Percentiles rank a stretch among this genome's conserved stretches.
Evolutionary conservation across 2,329 filamentous ascomycete genomes (phyloP).

Genomic region (Exophiala xenobiotica): DNA sequence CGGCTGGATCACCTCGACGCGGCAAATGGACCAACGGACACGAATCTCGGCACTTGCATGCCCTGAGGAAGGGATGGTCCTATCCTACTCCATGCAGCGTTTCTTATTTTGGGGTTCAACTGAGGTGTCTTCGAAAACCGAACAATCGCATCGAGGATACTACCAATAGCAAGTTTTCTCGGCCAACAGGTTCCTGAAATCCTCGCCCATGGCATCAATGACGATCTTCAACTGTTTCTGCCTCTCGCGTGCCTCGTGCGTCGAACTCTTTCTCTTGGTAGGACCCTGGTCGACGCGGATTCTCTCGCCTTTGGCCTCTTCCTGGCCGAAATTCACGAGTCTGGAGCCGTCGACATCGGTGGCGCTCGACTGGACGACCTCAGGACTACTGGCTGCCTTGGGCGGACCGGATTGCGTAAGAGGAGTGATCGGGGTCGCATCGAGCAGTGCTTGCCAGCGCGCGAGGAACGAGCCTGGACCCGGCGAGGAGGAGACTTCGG

Average conservation of each 20-base stretch:
- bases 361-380: constrained; percentile 26
- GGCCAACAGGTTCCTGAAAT: constrained; percentile 41
- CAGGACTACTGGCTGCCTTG: constrained; percentile 54
- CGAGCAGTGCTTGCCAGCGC: constrained; percentile 69
- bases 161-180: constrained; percentile 28
- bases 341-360: constrained; percentile 38
- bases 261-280: constrained; percentile 25
- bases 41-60: no score
- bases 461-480: constrained; percentile 72
- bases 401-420: constrained; percentile 52
- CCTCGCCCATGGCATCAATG: constrained; percentile 41
- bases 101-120: no score
- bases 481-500: constrained; percentile 40
- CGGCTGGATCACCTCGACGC: no score
- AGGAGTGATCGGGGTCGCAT: constrained; percentile 69
- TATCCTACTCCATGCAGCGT: no score
- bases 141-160: no score
- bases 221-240: constrained; percentile 42
- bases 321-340: constrained; percentile 39
- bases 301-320: constrained; percentile 35
- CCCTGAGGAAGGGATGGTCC: no score
- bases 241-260: constrained; percentile 8
- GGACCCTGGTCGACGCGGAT: constrained; percentile 21
- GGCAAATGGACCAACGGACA: no score
- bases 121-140: no score